These are phyloP conservation scores for Fusarium falciforme DNA, from an alignment of 2,329 filamentous ascomycete species.

Conservation along the genomic window DNA sequence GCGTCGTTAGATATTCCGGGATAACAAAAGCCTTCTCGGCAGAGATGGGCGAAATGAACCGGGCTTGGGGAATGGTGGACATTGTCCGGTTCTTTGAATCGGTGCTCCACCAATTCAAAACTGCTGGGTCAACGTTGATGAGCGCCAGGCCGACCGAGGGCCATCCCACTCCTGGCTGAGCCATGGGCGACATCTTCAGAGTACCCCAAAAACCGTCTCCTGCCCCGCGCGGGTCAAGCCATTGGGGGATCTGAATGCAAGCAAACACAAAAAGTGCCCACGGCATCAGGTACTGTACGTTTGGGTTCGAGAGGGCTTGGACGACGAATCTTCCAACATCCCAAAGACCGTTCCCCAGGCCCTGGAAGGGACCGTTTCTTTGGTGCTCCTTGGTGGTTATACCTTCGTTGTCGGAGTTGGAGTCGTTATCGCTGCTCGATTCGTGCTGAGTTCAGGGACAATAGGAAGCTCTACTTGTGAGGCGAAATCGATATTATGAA, in stretches of 20 bases:
- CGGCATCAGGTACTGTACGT: neutral
- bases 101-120: neutral
- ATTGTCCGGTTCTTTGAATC: neutral
- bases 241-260: neutral
- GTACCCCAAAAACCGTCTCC: neutral
- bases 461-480: neutral
- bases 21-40: neutral
- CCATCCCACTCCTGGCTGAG: neutral
- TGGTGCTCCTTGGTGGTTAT: neutral
- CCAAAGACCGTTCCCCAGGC: neutral
- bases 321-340: neutral
- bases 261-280: neutral
- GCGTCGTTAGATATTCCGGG: neutral
- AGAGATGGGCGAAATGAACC: neutral
- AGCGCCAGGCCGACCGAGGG: neutral
- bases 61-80: neutral
- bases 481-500: neutral
- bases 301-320: neutral
- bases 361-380: neutral
- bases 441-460: neutral
- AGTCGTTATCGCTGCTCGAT: neutral
- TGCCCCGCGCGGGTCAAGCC: neutral
- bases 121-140: neutral
- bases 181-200: neutral
- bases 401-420: neutral